Evolutionary conservation across 2,329 filamentous ascomycete genomes (phyloP).

Genomic region (Botrytis pseudocinerea): DNA sequence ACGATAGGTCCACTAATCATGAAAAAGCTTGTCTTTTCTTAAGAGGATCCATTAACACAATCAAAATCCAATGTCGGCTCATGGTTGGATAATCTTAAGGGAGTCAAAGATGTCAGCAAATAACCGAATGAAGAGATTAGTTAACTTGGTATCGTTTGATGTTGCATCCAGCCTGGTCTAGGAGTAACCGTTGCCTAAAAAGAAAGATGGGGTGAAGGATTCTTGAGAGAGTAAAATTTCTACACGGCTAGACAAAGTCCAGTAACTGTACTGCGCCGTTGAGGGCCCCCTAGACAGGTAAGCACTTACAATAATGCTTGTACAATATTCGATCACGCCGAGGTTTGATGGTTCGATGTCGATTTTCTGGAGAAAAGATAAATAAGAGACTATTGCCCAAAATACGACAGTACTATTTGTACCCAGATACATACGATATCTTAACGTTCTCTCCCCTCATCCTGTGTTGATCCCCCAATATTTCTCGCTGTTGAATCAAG

Average conservation of each 20-base stretch:
- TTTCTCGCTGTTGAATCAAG: conserved; percentile 15
- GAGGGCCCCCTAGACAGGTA: neutral
- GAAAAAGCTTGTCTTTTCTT: neutral
- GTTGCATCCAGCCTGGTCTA: neutral
- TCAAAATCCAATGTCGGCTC: neutral
- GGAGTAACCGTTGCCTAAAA: neutral
- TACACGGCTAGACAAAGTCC: neutral
- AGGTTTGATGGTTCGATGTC: neutral
- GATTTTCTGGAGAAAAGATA: no score
- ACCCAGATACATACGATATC: neutral
- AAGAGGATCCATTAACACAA: neutral
- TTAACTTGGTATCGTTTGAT: neutral
- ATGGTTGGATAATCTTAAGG: neutral
- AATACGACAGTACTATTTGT: neutral
- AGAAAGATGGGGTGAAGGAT: neutral
- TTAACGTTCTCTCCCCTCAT: neutral
- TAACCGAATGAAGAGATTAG: neutral
- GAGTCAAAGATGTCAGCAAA: neutral
- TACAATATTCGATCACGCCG: neutral
- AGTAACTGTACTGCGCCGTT: neutral
- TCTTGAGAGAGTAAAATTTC: neutral
- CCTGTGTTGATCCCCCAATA: neutral
- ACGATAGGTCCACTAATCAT: neutral
- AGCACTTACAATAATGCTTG: neutral
- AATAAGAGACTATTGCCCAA: neutral